Base-by-base conservation (phyloP, 1,284 basidiomycete genomes). In the Grifola frondosa region DNA sequence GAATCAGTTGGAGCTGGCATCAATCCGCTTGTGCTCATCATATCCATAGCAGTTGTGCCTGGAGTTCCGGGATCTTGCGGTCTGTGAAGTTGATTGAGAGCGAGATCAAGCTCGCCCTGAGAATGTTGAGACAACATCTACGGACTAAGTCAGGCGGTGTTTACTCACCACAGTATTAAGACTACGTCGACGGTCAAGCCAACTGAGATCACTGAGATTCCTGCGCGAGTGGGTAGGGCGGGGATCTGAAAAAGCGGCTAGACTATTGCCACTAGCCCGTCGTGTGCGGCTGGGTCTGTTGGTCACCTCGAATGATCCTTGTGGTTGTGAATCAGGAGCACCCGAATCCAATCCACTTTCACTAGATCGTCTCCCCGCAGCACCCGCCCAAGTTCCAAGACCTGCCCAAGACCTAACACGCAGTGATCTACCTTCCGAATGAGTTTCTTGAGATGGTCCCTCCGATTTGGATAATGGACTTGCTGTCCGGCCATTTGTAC, bases 41-140 rank as follows among this genome's bases (percentile, higher is more conserved):
- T 50, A n/a, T 64, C 62, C 42, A 80, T 63, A 37, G 68, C 68
- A 41, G 70, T 65, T 19, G 76, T 80, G 30, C 68, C 75, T 23
- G 78, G 78, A 4, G 78, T 78, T 35, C 73, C 66, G 28, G 73
- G 58, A 43, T 65, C 63, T 49, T 53, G 59, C 50, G 63, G 68
- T 49, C 59, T 49, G 43, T 67, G 69, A 37, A 70, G 61, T 60
- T 77, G 77, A 45, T 65, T 73, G 7, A 78, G 67, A 9, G 73
- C 70, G 64, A 79, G 84, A 61, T 87, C 84, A 19, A 84, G 70
- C 56, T 87, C 84, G 37, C 77, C 82, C 85, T 88, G 42, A 20
- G 57, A 37, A 48, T 49, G 25, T n/a, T n/a, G n/a, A 42, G 26
- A 55, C 25, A 42, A 37, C 41, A 43, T 40, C 34, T 25, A 26